Evolutionary conservation across 2,329 filamentous ascomycete species (phyloP).

Genomic region (Colletotrichum tropicale): DNA sequence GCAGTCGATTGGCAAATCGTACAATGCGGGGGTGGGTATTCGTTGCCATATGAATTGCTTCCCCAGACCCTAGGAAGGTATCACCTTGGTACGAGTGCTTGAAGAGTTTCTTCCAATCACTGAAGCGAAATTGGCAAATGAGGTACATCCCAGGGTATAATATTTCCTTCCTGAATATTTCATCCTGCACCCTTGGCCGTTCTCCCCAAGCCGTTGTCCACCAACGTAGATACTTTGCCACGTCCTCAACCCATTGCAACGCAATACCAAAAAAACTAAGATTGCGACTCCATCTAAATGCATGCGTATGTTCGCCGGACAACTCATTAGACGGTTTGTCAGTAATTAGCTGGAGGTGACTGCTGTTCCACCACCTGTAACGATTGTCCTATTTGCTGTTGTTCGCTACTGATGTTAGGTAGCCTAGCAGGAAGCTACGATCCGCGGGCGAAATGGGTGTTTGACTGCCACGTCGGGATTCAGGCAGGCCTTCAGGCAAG

Average conservation of each 20-base stretch:
- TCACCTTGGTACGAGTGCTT: background rate
- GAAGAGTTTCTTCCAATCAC: background rate
- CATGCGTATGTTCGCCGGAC: background rate
- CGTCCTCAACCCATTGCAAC: slow-evolving; percentile 3
- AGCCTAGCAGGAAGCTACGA: slow-evolving; percentile 77
- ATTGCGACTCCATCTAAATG: background rate
- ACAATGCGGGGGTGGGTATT: background rate
- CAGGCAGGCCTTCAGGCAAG: slow-evolving; percentile 23
- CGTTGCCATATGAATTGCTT: background rate
- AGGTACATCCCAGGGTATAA: slow-evolving; percentile 14
- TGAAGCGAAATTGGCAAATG: slow-evolving; percentile 2
- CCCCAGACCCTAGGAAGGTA: background rate
- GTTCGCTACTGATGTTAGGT: slow-evolving; percentile 64
- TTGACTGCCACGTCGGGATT: slow-evolving; percentile 51
- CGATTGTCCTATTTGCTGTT: slow-evolving; percentile 24
- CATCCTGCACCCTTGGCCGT: background rate
- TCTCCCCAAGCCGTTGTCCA: background rate
- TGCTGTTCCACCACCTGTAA: background rate
- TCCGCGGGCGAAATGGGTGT: slow-evolving; percentile 71
- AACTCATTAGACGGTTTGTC: background rate
- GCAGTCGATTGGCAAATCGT: background rate
- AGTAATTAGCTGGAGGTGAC: background rate
- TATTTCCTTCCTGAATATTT: slow-evolving; percentile 6
- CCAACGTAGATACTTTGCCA: background rate
- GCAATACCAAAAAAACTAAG: background rate